Evolutionary conservation across 2,329 filamentous ascomycete genomes (phyloP), one percentile per base, ranked within the genome.

Genomic region (Acrocalymma vagum): DNA sequence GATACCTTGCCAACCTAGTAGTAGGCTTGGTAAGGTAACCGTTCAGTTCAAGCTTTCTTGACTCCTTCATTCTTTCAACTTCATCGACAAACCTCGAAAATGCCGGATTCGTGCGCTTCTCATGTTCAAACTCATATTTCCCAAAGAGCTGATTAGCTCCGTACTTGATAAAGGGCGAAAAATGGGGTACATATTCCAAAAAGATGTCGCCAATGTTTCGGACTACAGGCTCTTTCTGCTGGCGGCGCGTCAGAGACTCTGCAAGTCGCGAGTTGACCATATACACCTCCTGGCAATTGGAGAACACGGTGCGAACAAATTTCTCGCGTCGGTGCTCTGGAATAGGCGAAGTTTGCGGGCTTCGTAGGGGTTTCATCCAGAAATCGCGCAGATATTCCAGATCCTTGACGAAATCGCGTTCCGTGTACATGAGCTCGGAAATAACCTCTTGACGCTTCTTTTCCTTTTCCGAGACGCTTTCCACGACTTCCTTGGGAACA

Each of bases 381-480:
- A 97, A 99, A 74, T 99, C 94, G 48, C 94, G 85, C 20, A 99
- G 78, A 65, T 99, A 99, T 71, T 99, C 94, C 60, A 99, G 78
- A 71, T 99, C 94, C 76, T 99, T 99, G 66, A 99, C 94, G 61
- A 99, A 99, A 73, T 99, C 94, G 57, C 94, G 84, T 70, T 99
- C 94, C 0, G 94, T 99, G 73, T 99, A 99, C 84, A 95, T 96
- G 48, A 97, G 86, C 69, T 99, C 94, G 5, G 93, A 96, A 45
- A 99, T 96, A 57, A 99, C 89, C 66, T 99, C 94, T 67, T 99
- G 94, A 29, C 94, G 84, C 76, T 97, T 97, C 84, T 96, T 95
- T 71, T 99, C 94, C 54, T 83, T 84, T 55, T 99, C 94, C 33
- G 85, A 85, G 20, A 96, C 86, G 63, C 86, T 89, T 57, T 97